Base-by-base conservation (phyloP, 257 asterid genomes). In the Scutellaria barbata region DNA sequence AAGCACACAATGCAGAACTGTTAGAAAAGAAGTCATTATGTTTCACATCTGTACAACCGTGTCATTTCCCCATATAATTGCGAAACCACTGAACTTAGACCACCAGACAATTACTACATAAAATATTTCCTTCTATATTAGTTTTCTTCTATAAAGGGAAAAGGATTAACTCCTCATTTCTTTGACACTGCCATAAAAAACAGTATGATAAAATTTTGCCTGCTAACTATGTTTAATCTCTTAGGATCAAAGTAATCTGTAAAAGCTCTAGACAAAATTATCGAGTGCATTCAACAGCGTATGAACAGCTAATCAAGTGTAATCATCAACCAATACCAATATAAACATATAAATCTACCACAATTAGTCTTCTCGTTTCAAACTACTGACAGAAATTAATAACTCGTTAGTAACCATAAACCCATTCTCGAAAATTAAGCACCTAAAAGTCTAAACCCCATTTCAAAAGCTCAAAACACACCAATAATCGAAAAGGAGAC, bases 21-120 rank as follows among this genome's bases (percentile, higher is more conserved):
- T 78, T 73, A 76, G 52, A 78, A 47, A 47, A 56, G n/a, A 51
- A 40, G 10, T 52, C 41, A 12, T 59, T 74, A 25, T 14, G 51
- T 63, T 18, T 10, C 63, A 51, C 64, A 65, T 33, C 51, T 52
- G 20, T 17, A 73, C 17, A 5, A 53, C 55, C 17, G 14, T 48
- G 60, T 2, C 45, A 25, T 51, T 66, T 8, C 60, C 54, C 45
- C 10, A n/a, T 8, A 52, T 37, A 17, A 20, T 6, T 40, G 22
- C 43, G 35, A 48, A 62, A 53, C 53, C 58, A 40, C 1, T 5
- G 47, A 40, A 54, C 22, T 35, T 54, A 43, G 30, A 41, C 9
- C 52, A 57, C 37, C 7, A 48, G n/a, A 45, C 71, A 60, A 39
- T 59, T 6, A 6, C 33, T 13, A 50, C 13, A 52, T 52, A 13